Percentiles rank a stretch among this genome's conserved stretches.
Conservation (phyloP, 2,329 filamentous ascomycete genomes). For the Verticillium zaregamsianum region DNA sequence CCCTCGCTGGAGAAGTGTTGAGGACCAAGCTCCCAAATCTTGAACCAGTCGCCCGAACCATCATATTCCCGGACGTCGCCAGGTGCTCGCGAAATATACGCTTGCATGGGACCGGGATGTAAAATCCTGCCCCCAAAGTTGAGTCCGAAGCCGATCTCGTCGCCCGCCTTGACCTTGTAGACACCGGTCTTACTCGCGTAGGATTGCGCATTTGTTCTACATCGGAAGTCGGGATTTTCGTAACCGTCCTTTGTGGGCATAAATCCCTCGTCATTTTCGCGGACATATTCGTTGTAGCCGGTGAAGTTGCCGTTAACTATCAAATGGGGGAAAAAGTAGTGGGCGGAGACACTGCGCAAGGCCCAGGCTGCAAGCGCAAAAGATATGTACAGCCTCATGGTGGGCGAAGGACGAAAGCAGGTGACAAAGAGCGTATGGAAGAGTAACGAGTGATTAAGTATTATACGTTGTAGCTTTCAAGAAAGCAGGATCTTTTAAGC, state of each 20-base stretch:
- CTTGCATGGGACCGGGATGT: not conserved
- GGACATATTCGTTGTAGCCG: constrained; percentile 1
- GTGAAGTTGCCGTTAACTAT: constrained; percentile 1
- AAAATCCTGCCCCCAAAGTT: not conserved
- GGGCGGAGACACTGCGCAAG: not conserved
- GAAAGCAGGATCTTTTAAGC: too few species aligned
- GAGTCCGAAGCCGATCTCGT: not conserved
- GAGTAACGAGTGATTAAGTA: too few species aligned
- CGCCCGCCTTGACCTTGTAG: not conserved
- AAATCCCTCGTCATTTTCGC: not conserved
- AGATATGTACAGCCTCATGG: too few species aligned
- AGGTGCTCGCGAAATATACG: not conserved
- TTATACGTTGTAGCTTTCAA: too few species aligned
- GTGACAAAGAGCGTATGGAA: too few species aligned
- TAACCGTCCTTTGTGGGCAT: not conserved
- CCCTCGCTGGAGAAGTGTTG: not conserved
- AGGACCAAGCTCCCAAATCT: constrained; percentile 19
- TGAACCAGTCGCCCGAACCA: constrained; percentile 24
- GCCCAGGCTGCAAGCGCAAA: too few species aligned
- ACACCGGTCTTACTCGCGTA: too few species aligned
- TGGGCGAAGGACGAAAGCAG: too few species aligned
- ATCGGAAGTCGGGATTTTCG: not conserved
- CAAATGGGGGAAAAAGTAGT: constrained; percentile 3
- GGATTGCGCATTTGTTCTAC: not conserved
- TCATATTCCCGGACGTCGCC: constrained; percentile 10